phyloP scores from a whole-genome alignment of 129 eudicot genomes.

The Artemisia annua region DNA sequence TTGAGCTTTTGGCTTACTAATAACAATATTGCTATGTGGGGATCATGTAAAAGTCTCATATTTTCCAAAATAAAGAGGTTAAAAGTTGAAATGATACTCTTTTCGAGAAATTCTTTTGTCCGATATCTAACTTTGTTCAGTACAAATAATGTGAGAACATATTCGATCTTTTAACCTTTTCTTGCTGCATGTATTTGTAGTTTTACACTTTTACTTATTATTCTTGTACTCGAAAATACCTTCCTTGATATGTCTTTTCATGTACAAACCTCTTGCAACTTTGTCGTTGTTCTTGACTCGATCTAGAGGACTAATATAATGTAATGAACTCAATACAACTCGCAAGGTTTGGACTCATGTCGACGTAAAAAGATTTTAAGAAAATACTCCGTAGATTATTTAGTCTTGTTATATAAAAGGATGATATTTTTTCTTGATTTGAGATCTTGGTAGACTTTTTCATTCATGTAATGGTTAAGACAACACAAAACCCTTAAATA shows the following conservation, averaged over 20 bases:
- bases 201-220: neutral
- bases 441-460: slow-evolving; percentile 24
- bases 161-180: neutral
- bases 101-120: neutral
- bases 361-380: no score
- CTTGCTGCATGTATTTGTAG: neutral
- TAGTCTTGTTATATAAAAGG: neutral
- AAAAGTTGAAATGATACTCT: slow-evolving; percentile 18
- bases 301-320: neutral
- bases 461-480: slow-evolving; percentile 22
- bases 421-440: slow-evolving; percentile 17
- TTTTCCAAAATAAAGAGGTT: slow-evolving; percentile 11
- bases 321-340: neutral
- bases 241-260: neutral
- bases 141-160: neutral
- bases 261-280: neutral
- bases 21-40: slow-evolving; percentile 17
- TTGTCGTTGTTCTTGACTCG: neutral
- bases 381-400: no score
- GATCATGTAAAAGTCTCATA: slow-evolving; percentile 24
- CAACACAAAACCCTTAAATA: slow-evolving; percentile 19
- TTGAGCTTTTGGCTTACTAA: slow-evolving; percentile 27
- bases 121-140: neutral
- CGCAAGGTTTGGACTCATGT: neutral
- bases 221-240: neutral